phyloP scores from a whole-genome alignment of 768 basidiomycete genomes.

The Kwoniella sp. region DNA sequence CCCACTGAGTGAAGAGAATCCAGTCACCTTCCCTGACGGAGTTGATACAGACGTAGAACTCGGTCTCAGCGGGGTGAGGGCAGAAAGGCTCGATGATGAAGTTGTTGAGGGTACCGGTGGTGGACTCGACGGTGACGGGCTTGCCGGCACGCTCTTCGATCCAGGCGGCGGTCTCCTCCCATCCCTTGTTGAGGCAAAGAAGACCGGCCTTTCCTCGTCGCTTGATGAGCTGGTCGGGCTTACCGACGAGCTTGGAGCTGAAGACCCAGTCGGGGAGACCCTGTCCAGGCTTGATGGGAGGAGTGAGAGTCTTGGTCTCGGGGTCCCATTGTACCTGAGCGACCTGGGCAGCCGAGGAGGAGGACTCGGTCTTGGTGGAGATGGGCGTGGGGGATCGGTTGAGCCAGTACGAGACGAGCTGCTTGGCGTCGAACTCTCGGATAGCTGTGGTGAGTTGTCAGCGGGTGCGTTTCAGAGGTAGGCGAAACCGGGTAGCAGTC shows the following conservation, averaged over 20 bases:
- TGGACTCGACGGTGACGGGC: constrained; percentile 86
- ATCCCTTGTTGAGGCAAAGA: constrained; percentile 86
- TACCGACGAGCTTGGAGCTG: constrained; percentile 52
- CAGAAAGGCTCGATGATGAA: constrained; percentile 99
- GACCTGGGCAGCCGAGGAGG: constrained; percentile 59
- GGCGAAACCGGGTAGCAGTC: no score
- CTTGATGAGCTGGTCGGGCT: constrained; percentile 85
- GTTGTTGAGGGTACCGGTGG: constrained; percentile 90
- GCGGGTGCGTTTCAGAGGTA: no score
- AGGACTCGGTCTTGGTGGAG: constrained; percentile 56
- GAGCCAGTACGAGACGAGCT: constrained; percentile 95
- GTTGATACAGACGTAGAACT: constrained; percentile 98
- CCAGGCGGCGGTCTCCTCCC: constrained; percentile 83
- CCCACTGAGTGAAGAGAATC: constrained; percentile 87
- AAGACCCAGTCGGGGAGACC: constrained; percentile 52
- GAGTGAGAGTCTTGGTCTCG: constrained; percentile 46
- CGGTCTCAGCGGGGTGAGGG: constrained; percentile 85
- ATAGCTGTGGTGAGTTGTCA: constrained; percentile 59
- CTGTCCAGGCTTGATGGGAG: constrained; percentile 49
- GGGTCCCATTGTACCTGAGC: constrained; percentile 56
- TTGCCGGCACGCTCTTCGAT: constrained; percentile 84
- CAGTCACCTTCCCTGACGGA: constrained; percentile 89
- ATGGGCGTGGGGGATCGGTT: constrained; percentile 74
- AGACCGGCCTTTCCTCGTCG: constrained; percentile 97
- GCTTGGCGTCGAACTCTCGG: constrained; percentile 98